These are phyloP conservation scores for Thermothelomyces thermophilus DNA, from an alignment of 2,329 filamentous ascomycete species.

Conservation along the genomic window DNA sequence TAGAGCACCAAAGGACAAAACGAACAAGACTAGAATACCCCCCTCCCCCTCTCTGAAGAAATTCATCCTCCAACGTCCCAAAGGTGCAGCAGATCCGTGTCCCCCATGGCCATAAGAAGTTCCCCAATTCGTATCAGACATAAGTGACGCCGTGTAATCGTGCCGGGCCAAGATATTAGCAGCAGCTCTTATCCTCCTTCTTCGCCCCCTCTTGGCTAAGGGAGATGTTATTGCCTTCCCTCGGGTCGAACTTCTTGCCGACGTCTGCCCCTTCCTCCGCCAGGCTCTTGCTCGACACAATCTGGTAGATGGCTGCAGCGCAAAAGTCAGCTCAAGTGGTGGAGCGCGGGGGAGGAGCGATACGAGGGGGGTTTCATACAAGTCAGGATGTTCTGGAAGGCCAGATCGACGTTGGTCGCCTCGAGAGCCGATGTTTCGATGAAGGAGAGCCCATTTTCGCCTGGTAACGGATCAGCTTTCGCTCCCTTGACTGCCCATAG, in stretches of 20 bases:
- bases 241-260: conserved; percentile 63
- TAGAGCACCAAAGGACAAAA: conserved; percentile 15
- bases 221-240: conserved; percentile 67
- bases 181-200: conserved; percentile 24
- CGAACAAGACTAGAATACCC: conserved; percentile 21
- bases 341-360: not conserved
- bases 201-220: conserved; percentile 62
- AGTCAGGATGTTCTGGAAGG: conserved; percentile 98
- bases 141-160: conserved; percentile 30
- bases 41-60: conserved; percentile 16
- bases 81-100: conserved; percentile 25
- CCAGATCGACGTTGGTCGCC: conserved; percentile 97
- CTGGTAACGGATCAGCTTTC: conserved; percentile 40
- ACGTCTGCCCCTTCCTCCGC: conserved; percentile 73
- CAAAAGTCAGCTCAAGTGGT: conserved; percentile 4
- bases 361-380: conserved; percentile 50
- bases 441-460: conserved; percentile 96
- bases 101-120: conserved; percentile 25
- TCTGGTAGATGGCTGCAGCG: conserved; percentile 90
- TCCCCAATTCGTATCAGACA: conserved; percentile 27
- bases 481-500: not conserved
- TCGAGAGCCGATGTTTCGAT: conserved; percentile 99
- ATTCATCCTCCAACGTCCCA: conserved; percentile 20
- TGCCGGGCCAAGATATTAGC: conserved; percentile 23
- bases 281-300: conserved; percentile 95